Evolutionary conservation across 1,284 basidiomycete genomes (phyloP), one percentile per base, ranked within the genome.

Genomic region (Somion occarium): DNA sequence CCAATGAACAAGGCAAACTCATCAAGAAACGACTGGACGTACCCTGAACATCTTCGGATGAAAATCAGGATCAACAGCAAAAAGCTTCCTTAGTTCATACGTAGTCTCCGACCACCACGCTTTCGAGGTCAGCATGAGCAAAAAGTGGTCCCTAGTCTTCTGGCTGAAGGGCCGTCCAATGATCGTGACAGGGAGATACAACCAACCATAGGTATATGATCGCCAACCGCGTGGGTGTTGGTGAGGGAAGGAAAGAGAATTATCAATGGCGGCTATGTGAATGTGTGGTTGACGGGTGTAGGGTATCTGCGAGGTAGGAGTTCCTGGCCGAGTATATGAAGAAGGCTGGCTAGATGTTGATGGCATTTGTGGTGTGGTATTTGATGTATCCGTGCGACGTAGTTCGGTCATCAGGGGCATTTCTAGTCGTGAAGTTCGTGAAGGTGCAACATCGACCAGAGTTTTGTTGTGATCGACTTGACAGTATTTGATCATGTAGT

Each of bases 101-200:
- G 84, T 88, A 3, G 92, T 93, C 62, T 92, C 85, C 57, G 89
- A 80, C 93, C 93, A 97, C 93, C 93, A 97, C 3, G 72, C 63
- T 58, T 91, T 92, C 5, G 85, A 88, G 7, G 88, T 89, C 38
- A 97, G 69, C 25, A 93, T 69, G 0, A 91, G 88, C 46, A 96
- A 68, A 64, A 95, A 93, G 59, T 92, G 88, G 46, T 83, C 78
- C 23, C 92, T 75, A 1, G 92, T 93, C 64, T 82, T 78, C 57
- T 87, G 80, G 56, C 89, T 90, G 66, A 94, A 95, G 2, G 91
- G 91, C 48, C 79, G 75, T 13, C 90, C 90, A 59, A 96, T 91
- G 51, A 94, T 67, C 53, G 85, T 90, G 45, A 93, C 88, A 0
- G 92, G 92, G 5, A 96, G 78, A 64, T 86, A 93, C 26, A 97